Base-by-base conservation (phyloP, 352 stramenopile genomes). In the Phytophthora cajani region DNA sequence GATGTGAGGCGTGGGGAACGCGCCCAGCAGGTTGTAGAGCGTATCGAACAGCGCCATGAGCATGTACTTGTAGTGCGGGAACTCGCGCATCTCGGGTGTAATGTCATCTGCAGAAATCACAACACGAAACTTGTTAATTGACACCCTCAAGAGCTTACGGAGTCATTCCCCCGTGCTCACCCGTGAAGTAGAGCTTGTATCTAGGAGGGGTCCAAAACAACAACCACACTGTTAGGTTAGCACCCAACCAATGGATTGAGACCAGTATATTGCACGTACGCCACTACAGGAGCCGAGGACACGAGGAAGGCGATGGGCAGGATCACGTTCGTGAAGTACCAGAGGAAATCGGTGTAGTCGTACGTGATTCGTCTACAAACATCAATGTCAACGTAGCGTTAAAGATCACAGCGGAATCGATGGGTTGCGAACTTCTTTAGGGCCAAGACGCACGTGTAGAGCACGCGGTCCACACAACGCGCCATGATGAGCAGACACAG, bases 261-360 rank as follows among this genome's bases (percentile, higher is more conserved):
- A 66, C 7, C 10, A 53, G 0, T 46, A 10, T 21, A 46, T 27
- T 55, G 17, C 46, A 81, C 76, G 47, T 83, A 90, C 85, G 79
- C 79, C 30, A 94, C 88, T 2, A 95, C 76, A 12, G 89, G 89
- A 72, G 85, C 90, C 23, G 85, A 88, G 6, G 85, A 93, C 30
- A 90, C 68, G 1, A 93, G 56, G 64, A 95, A 97, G 14, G 84
- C 81, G 38, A 95, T 73, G 46, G 85, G 84, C 30, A 92, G 79
- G 68, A 97, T 90, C 40, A 94, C 77, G 66, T 95, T 94, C 33
- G 84, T 85, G 38, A 95, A 95, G 71, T 95, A 97, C 88, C 88
- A 97, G 11, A 96, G 82, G 68, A 94, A 96, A 21, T 80, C 77
- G n/a, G 80, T 89, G 75, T 96, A 96, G 63, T 93, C 87, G 66